Base-by-base conservation (phyloP, 441 rosid species). In the Flueggea neowawraea region DNA sequence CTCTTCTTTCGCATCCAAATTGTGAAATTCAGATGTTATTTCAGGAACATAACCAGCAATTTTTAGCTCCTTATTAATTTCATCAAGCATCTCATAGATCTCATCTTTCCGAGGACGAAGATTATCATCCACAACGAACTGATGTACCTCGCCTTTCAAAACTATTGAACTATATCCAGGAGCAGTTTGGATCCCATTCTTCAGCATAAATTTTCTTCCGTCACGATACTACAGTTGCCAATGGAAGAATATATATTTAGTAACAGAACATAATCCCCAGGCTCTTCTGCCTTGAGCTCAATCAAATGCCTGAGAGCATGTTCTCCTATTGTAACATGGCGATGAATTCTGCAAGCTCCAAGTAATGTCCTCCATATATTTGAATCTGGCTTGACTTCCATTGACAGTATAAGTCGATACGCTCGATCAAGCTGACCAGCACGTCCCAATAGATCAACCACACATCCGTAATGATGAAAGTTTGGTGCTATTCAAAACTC, bases 301-400 rank as follows among this genome's bases (percentile, higher is more conserved):
- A 87, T 82, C 62, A 92, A 81, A 79, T 86, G 93, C 54, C 65
- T 78, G 48, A 88, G 56, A 58, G 83, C 85, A 1, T 62, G 74
- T 68, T 92, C 98, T 50, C 87, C 97, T 56, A 90, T 89, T 12
- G 78, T 67, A 53, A 76, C 75, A 48, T 90, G 76, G 52, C 77
- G 73, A 62, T 90, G 94, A 64, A 88, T 81, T 74, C 88, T 86
- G 75, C 98, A 90, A 69, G 97, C 97, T 28, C 90, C 90, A 0
- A 90, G 88, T 45, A 90, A 76, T 2, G 98, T 88, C 75, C 97
- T 82, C 90, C 90, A 92, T 16, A 88, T 74, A 3, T 89, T 82
- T 51, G 94, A 61, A 78, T 92, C 96, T 0, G 91, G 91, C 71
- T 81, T 78, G 71, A 86, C 70, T 16, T 58, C 60, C 87, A 90